Evolutionary conservation across 768 basidiomycete genomes (phyloP).

Genomic region (Termitomyces sp.): DNA sequence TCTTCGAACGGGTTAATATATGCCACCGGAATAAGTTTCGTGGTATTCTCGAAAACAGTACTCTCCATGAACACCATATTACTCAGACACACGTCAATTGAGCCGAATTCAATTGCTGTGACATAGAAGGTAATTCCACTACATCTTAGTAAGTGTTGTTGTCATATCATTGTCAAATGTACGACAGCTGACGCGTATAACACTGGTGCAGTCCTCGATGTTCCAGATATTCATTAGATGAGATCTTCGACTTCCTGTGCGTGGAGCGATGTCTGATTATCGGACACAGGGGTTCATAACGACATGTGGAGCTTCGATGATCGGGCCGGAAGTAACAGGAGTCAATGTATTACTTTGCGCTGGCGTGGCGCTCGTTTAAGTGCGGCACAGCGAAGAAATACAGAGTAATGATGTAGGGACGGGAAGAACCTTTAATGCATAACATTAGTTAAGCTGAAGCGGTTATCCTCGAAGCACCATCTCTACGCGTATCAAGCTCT

Average conservation of each 20-base stretch:
- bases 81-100: background rate
- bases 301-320: background rate
- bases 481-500: too few species aligned
- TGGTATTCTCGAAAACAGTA: too few species aligned
- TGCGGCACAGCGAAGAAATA: background rate
- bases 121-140: background rate
- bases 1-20: background rate
- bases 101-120: background rate
- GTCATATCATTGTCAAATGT: background rate
- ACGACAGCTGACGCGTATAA: background rate
- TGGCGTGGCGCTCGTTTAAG: background rate
- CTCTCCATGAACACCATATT: background rate
- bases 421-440: too few species aligned
- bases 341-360: background rate
- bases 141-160: background rate
- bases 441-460: too few species aligned
- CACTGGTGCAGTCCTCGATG: background rate
- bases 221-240: background rate
- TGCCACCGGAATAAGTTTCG: background rate
- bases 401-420: too few species aligned
- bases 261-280: background rate
- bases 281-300: background rate
- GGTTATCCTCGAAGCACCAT: too few species aligned
- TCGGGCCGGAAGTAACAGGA: background rate
- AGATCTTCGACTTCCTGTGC: background rate